Evolutionary conservation across 345 rosid species (phyloP).

Genomic region (Mangifera indica): DNA sequence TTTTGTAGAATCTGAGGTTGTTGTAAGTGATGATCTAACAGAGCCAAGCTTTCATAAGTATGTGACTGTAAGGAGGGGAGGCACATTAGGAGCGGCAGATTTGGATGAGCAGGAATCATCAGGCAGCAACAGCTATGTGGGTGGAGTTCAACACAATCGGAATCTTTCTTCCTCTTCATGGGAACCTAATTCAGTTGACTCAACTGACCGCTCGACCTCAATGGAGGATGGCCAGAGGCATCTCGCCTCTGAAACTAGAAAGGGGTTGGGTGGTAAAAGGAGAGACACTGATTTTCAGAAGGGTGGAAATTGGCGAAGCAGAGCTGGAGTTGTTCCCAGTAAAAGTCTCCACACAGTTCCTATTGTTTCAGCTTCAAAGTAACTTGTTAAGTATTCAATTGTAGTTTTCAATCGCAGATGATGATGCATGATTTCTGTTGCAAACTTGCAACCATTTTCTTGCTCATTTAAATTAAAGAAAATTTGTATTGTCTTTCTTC

Average conservation of each 20-base stretch:
- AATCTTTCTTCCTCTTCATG: conserved; percentile 51
- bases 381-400: not conserved
- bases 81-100: conserved; percentile 40
- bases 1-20: conserved; percentile 62
- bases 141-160: conserved; percentile 50
- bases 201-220: conserved; percentile 67
- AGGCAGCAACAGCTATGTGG: conserved; percentile 78
- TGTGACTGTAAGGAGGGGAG: conserved; percentile 73
- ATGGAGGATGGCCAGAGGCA: conserved; percentile 43
- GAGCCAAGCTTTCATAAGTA: conserved; percentile 90
- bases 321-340: conserved; percentile 23
- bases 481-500: not conserved
- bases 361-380: conserved; percentile 29
- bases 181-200: conserved; percentile 79
- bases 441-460: conserved; percentile 37
- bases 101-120: conserved; percentile 85
- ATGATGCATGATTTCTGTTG: conserved; percentile 24
- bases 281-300: conserved; percentile 23
- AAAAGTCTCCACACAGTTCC: conserved; percentile 24
- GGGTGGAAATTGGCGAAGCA: conserved; percentile 42
- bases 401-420: conserved; percentile 6
- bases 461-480: not conserved
- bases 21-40: conserved; percentile 52
- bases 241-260: conserved; percentile 28
- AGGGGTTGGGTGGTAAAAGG: conserved; percentile 39